Evolutionary conservation across 306 rosid species (phyloP).

Genomic region (Ormosia emarginata): DNA sequence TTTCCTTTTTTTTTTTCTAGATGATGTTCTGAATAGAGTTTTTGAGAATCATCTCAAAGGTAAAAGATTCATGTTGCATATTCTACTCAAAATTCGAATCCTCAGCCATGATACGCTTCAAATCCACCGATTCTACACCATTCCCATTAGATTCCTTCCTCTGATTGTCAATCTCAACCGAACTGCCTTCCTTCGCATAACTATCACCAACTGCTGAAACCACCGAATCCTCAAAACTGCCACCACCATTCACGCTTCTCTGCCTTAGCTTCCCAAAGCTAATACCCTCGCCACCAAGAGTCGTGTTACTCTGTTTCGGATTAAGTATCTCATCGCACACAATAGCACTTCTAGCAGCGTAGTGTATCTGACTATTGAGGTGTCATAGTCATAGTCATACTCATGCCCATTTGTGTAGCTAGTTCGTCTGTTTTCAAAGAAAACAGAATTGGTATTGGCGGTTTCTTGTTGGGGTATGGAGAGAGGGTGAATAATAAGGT

Average conservation of each 20-base stretch:
- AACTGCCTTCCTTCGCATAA: conserved; percentile 34
- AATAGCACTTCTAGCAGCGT: neutral
- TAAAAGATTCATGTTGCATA: neutral
- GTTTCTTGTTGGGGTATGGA: neutral
- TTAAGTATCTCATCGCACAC: conserved; percentile 18
- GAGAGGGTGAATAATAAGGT: neutral
- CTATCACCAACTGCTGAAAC: conserved; percentile 30
- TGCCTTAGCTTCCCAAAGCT: conserved; percentile 52
- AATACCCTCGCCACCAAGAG: conserved; percentile 36
- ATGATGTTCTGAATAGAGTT: neutral
- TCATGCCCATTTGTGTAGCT: neutral
- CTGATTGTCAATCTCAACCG: conserved; percentile 31
- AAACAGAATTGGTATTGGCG: neutral
- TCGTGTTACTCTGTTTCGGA: conserved; percentile 22
- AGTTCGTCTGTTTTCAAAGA: neutral
- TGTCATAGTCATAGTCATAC: conserved; percentile 2
- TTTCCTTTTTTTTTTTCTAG: neutral
- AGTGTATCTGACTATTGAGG: neutral
- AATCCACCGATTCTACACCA: conserved; percentile 46
- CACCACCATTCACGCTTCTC: conserved; percentile 46
- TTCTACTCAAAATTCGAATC: conserved; percentile 67
- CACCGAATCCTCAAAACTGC: conserved; percentile 20
- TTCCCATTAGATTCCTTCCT: conserved; percentile 37
- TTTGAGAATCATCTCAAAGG: neutral
- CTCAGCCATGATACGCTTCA: conserved; percentile 57